These are phyloP conservation scores for Linaria vulgaris DNA, from an alignment of 257 asterid species.

Conservation along the genomic window DNA sequence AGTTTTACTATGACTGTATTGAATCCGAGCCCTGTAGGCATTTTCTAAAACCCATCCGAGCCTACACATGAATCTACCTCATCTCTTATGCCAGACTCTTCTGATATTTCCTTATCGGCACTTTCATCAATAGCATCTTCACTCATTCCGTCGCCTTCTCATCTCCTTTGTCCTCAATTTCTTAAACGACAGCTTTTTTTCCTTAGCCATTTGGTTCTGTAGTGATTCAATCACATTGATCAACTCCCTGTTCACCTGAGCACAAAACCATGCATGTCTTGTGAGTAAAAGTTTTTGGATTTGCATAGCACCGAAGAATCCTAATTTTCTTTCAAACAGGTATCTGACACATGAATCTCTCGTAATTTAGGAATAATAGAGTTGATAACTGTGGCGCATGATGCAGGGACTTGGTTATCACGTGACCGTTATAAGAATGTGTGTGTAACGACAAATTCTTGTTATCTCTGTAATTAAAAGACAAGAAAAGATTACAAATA, in stretches of 20 bases:
- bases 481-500: too few relatives aligned
- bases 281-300: neutral
- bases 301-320: conserved; percentile 1
- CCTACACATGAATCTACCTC: conserved; percentile 29
- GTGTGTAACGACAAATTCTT: too few relatives aligned
- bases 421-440: too few relatives aligned
- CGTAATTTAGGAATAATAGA: neutral
- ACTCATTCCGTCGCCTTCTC: conserved; percentile 10
- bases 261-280: conserved; percentile 21
- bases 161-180: conserved; percentile 32
- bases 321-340: neutral
- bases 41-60: too few relatives aligned
- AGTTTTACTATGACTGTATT: too few relatives aligned
- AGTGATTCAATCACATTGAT: conserved; percentile 68
- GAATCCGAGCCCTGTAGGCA: too few relatives aligned
- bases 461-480: too few relatives aligned
- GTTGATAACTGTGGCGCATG: too few relatives aligned
- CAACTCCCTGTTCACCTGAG: conserved; percentile 85
- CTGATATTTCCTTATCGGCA: conserved; percentile 24
- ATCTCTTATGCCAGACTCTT: conserved; percentile 29
- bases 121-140: conserved; percentile 17
- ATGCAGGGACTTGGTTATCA: too few relatives aligned
- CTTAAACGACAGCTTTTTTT: conserved; percentile 35
- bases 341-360: neutral
- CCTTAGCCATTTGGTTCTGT: conserved; percentile 58